A percentile compares a stretch with the other conserved stretches of the same genome.
phyloP scores from a whole-genome alignment of 140 eudicot genomes.

The Stevia rebaudiana region DNA sequence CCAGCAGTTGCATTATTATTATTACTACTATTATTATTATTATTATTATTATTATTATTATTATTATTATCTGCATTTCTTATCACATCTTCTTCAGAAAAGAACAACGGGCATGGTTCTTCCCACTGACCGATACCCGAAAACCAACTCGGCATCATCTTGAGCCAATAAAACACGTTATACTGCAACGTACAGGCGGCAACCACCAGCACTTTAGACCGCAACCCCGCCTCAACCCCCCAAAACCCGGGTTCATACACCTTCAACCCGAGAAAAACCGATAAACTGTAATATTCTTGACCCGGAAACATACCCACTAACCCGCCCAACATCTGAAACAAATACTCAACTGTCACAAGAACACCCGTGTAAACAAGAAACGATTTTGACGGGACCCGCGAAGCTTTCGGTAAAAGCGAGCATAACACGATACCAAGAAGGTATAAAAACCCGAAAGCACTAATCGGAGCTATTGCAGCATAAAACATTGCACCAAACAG shows the following conservation, averaged over 20 bases:
- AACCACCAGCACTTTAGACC: conserved; percentile 58
- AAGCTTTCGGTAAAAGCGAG: conserved; percentile 50
- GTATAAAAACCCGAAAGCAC: conserved; percentile 56
- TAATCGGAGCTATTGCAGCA: conserved; percentile 58
- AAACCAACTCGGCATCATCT: conserved; percentile 38
- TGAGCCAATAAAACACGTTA: conserved; percentile 57
- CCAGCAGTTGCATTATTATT: neutral
- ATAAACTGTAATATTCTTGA: conserved; percentile 32
- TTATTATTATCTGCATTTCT: conserved; percentile 16
- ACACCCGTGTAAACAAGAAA: conserved; percentile 53
- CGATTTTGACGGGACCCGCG: conserved; percentile 50
- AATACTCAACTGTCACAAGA: conserved; percentile 42
- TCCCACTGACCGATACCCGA: conserved; percentile 45
- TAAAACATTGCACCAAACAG: conserved; percentile 46
- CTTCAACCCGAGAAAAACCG: conserved; percentile 48
- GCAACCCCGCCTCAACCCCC: conserved; percentile 53
- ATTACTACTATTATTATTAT: too few species aligned
- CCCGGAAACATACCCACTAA: conserved; percentile 50
- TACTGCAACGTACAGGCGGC: conserved; percentile 59
- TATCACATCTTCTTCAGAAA: conserved; percentile 31
- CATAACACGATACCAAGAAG: conserved; percentile 55
- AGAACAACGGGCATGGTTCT: conserved; percentile 49
- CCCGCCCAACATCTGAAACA: conserved; percentile 65
- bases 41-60: too few species aligned
- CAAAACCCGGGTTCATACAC: conserved; percentile 48